Evolutionary conservation across 805 yeast genomes (phyloP).

Genomic region (Wickerhamiella brachini): DNA sequence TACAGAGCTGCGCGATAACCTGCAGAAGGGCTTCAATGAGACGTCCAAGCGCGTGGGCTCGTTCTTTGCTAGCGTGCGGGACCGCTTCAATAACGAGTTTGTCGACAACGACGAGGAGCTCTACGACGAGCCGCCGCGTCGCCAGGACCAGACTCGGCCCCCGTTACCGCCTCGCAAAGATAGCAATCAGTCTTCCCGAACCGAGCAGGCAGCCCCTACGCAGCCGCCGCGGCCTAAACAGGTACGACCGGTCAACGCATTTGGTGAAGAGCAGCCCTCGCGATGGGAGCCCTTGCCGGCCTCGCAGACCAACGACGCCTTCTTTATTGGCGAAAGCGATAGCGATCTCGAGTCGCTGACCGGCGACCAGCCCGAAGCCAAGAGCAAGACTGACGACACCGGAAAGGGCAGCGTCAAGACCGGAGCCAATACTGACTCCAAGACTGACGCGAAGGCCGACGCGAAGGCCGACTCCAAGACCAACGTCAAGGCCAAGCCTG

Average conservation of each 20-base stretch:
- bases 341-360: constrained; percentile 15
- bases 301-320: constrained; percentile 10
- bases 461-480: constrained; percentile 1
- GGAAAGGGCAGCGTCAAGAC: too few relatives aligned
- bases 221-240: constrained; percentile 9
- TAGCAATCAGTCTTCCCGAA: background rate
- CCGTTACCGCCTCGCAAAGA: background rate
- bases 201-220: constrained; percentile 1
- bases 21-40: constrained; percentile 14
- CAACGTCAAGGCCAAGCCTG: background rate
- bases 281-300: constrained; percentile 16
- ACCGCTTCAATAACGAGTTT: constrained; percentile 15
- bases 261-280: constrained; percentile 13
- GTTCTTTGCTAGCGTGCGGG: constrained; percentile 14
- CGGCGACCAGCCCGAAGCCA: constrained; percentile 8
- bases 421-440: constrained; percentile 5
- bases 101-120: constrained; percentile 18
- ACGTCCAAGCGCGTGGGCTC: constrained; percentile 13
- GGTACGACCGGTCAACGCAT: constrained; percentile 17
- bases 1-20: constrained; percentile 12
- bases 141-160: background rate
- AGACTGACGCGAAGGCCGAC: constrained; percentile 1
- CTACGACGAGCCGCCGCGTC: constrained; percentile 6
- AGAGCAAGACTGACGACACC: background rate
- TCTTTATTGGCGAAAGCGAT: constrained; percentile 21